Percentiles rank a stretch among this genome's conserved stretches.
Conservation (phyloP, 2,329 filamentous ascomycete species). For the Trichothecium roseum region DNA sequence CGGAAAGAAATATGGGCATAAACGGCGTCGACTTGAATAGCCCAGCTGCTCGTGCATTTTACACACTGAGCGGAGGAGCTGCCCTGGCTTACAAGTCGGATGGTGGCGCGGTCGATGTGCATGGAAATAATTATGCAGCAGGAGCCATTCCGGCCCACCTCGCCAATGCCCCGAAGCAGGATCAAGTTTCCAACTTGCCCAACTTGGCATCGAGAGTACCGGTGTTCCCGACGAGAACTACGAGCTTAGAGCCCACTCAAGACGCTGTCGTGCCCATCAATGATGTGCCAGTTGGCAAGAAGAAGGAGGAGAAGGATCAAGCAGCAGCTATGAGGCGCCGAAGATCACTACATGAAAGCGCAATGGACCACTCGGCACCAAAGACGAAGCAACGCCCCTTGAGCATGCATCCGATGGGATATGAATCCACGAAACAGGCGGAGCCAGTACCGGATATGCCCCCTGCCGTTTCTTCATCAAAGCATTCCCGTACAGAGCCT, state of each 20-base stretch:
- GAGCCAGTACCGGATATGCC: slow-evolving; percentile 2
- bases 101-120: slow-evolving; percentile 6
- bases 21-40: slow-evolving; percentile 23
- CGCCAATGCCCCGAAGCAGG: not conserved
- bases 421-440: not conserved
- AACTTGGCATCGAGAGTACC: not conserved
- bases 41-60: slow-evolving; percentile 22
- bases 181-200: not conserved
- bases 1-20: slow-evolving; percentile 44
- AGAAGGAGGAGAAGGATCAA: not conserved
- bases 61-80: slow-evolving; percentile 12
- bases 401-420: slow-evolving; percentile 4
- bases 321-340: not conserved
- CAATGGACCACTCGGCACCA: not conserved
- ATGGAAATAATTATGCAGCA: slow-evolving; percentile 5
- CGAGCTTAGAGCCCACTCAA: slow-evolving; percentile 3
- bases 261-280: too few species aligned
- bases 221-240: slow-evolving; percentile 1
- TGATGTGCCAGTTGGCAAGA: too few species aligned
- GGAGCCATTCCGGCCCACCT: slow-evolving; percentile 3
- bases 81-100: slow-evolving; percentile 5
- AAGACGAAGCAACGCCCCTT: slow-evolving; percentile 1
- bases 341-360: slow-evolving; percentile 2
- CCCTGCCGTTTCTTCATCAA: too few species aligned
- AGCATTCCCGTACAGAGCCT: too few species aligned